Evolutionary conservation across 176 grass and related monocot genomes (phyloP).

Genomic region (Chloris gayana): DNA sequence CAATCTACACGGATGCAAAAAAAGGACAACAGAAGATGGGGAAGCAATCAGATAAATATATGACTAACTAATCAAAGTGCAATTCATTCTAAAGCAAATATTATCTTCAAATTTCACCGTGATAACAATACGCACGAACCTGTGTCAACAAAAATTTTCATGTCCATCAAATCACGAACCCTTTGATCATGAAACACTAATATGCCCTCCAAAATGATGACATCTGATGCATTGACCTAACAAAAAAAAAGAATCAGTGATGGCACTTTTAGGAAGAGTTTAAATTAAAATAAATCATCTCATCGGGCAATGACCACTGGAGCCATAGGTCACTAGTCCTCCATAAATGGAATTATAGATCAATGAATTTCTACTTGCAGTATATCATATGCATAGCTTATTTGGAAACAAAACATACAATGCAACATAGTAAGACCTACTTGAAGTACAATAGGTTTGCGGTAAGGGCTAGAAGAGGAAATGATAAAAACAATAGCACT

Average conservation of each 20-base stretch:
- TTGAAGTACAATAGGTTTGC: constrained; percentile 10
- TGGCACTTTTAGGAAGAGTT: constrained; percentile 11
- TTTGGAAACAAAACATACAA: not conserved
- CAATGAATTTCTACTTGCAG: not conserved
- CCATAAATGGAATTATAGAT: no score
- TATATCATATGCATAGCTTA: constrained; percentile 2
- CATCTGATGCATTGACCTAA: constrained; percentile 95
- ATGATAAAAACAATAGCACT: not conserved
- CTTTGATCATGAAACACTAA: constrained; percentile 91
- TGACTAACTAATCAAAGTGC: constrained; percentile 19
- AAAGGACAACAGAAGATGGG: not conserved
- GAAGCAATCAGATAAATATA: constrained; percentile 25
- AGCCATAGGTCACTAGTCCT: not conserved
- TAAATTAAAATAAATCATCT: constrained; percentile 23
- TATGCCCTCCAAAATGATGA: constrained; percentile 96
- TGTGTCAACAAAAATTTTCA: constrained; percentile 99
- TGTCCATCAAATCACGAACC: constrained; percentile 90
- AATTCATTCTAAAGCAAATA: constrained; percentile 15
- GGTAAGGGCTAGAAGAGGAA: not conserved
- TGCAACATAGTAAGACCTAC: not conserved
- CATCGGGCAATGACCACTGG: no score
- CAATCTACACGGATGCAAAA: constrained; percentile 60
- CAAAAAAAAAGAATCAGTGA: constrained; percentile 46
- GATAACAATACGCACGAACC: constrained; percentile 43
- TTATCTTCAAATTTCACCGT: not conserved